Evolutionary conservation across 2,329 filamentous ascomycete genomes (phyloP).

Genomic region (Aspergillus pseudotamarii): DNA sequence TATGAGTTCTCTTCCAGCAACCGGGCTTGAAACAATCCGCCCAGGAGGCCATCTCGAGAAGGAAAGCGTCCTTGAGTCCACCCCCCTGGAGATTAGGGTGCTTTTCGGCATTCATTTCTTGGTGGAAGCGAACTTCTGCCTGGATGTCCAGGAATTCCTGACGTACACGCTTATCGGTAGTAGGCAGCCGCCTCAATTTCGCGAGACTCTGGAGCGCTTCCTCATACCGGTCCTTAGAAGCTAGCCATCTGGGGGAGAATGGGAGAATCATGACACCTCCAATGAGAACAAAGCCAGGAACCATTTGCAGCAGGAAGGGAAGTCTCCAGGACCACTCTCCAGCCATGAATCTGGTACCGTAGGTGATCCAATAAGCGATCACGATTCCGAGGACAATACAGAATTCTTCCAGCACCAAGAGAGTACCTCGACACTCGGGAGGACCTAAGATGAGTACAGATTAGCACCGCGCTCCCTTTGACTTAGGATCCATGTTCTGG

Average conservation of each 20-base stretch:
- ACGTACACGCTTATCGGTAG: constrained; percentile 53
- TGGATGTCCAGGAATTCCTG: constrained; percentile 55
- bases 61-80: constrained; percentile 39
- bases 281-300: constrained; percentile 41
- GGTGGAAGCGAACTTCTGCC: constrained; percentile 57
- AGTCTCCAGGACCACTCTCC: constrained; percentile 53
- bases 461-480: background rate
- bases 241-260: constrained; percentile 60
- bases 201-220: constrained; percentile 53
- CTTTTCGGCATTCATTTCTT: constrained; percentile 45
- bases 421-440: constrained; percentile 52
- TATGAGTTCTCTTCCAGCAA: constrained; percentile 54
- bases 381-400: constrained; percentile 47
- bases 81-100: constrained; percentile 43
- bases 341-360: constrained; percentile 47
- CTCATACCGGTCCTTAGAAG: constrained; percentile 49
- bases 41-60: constrained; percentile 54
- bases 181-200: constrained; percentile 53
- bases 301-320: constrained; percentile 53
- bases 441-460: constrained; percentile 29
- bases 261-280: constrained; percentile 51
- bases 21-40: constrained; percentile 54
- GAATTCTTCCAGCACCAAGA: constrained; percentile 47
- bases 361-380: constrained; percentile 47
- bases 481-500: background rate